phyloP scores from a whole-genome alignment of 2,329 filamentous ascomycete genomes.

The Botryotinia globosa region DNA sequence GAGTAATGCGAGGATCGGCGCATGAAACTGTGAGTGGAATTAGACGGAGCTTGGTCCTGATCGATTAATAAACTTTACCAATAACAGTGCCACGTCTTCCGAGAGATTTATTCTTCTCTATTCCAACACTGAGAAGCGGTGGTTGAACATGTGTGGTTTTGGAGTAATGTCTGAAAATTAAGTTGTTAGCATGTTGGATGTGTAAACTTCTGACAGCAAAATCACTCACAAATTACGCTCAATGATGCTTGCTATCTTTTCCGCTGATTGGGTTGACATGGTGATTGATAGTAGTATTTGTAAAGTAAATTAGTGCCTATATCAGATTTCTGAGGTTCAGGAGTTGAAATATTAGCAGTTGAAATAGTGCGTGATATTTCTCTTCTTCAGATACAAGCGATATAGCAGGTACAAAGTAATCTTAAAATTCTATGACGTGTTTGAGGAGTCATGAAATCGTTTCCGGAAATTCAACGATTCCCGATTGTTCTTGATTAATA shows the following conservation, averaged over 20 bases:
- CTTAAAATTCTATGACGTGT: neutral
- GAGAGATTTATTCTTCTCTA: neutral
- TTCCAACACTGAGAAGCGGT: neutral
- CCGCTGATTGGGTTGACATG: neutral
- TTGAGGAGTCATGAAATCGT: neutral
- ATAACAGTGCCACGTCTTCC: slow-evolving; percentile 21
- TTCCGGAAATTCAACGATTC: too few species aligned
- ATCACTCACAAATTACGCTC: neutral
- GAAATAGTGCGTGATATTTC: neutral
- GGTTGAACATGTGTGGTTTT: neutral
- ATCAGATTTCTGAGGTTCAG: neutral
- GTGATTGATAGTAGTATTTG: neutral
- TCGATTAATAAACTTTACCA: neutral
- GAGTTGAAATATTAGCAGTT: neutral
- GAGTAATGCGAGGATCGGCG: slow-evolving; percentile 23
- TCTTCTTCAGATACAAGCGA: neutral
- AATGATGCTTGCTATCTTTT: neutral
- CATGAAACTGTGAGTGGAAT: slow-evolving; percentile 7
- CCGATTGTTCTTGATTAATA: neutral
- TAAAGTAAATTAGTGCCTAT: too few species aligned
- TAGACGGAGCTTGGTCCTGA: neutral
- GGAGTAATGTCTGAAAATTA: neutral
- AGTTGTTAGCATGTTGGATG: neutral
- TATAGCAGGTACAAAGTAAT: fast-evolving
- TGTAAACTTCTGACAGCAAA: neutral